These are phyloP conservation scores for Phyllosticta paracitricarpa DNA, from an alignment of 2,329 filamentous ascomycete species.

Conservation along the genomic window DNA sequence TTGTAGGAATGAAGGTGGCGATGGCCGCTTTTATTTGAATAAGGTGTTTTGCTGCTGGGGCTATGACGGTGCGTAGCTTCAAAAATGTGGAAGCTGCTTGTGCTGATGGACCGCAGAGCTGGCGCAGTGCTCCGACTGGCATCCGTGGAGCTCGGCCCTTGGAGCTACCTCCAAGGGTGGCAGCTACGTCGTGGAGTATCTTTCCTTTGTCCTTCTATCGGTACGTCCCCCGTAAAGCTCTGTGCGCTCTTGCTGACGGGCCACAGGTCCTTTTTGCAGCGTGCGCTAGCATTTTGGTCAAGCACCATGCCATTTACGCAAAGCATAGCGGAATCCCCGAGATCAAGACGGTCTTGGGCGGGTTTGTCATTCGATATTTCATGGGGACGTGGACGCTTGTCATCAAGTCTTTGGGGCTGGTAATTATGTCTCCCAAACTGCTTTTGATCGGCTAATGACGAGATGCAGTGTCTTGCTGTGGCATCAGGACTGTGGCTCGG, in stretches of 20 bases:
- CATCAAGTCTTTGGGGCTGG: slow-evolving; percentile 81
- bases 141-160: slow-evolving; percentile 69
- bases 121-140: slow-evolving; percentile 78
- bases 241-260: slow-evolving; percentile 17
- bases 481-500: slow-evolving; percentile 93
- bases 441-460: slow-evolving; percentile 17
- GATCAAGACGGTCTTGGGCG: slow-evolving; percentile 91
- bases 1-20: slow-evolving; percentile 66
- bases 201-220: slow-evolving; percentile 77
- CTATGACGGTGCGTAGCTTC: slow-evolving; percentile 49
- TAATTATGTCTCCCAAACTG: slow-evolving; percentile 23
- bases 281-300: slow-evolving; percentile 68
- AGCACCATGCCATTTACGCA: slow-evolving; percentile 75
- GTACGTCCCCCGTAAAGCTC: slow-evolving; percentile 39
- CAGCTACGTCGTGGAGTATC: slow-evolving; percentile 74
- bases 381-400: slow-evolving; percentile 79
- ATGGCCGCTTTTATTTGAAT: slow-evolving; percentile 84
- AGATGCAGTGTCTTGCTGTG: slow-evolving; percentile 68
- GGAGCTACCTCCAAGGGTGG: slow-evolving; percentile 56
- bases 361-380: slow-evolving; percentile 84
- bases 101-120: slow-evolving; percentile 39
- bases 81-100: not conserved
- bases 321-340: slow-evolving; percentile 95
- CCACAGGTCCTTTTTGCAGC: slow-evolving; percentile 64
- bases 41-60: slow-evolving; percentile 89